Evolutionary conservation across 305 asterid species (phyloP), one percentile per base, ranked within the genome.

Genomic region (Stenogyne calaminthoides): DNA sequence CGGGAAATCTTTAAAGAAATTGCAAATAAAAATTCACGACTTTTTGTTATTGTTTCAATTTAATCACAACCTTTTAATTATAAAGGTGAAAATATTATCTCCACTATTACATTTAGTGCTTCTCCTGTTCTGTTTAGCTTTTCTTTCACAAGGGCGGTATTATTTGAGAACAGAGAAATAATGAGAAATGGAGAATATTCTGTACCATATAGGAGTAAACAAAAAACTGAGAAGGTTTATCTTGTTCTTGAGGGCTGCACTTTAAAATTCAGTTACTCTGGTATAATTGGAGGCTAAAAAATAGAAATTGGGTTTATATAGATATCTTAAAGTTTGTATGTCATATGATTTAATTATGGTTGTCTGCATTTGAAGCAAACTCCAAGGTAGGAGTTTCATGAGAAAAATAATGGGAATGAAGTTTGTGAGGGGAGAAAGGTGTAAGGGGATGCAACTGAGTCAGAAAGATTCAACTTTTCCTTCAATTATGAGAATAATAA

Each of bases 361-460:
- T 34, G 4, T 29, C 67, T 61, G 64, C 18, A 59, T 59, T 59
- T 34, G 19, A 61, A 15, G 67, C 27, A 34, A 36, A 61, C 18
- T 6, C n/a, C n/a, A n/a, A n/a, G 12, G 27, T 2, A 34, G 1
- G 65, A 22, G 9, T 29, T 59, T 59, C 1, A 20, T 6, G 5
- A 59, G 42, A 0, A 12, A 1, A 59, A 32, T 51, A 25, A 11
- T 9, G 63, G 44, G 4, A 32, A 29, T 29, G 9, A 1, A 59
- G 37, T 22, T 2, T 18, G 10, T 7, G 39, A 56, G 18, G 11
- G 9, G 15, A 72, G 70, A 54, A 6, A 63, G n/a, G 4, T 16
- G 22, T 40, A 40, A 40, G 46, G 46, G 46, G 46, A 15, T 68
- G 22, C 39, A 71, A 15, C 61, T 18, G 66, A 75, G 44, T 67